These are phyloP conservation scores for Cytospora paraplurivora DNA, from an alignment of 2,329 filamentous ascomycete species.

Conservation along the genomic window DNA sequence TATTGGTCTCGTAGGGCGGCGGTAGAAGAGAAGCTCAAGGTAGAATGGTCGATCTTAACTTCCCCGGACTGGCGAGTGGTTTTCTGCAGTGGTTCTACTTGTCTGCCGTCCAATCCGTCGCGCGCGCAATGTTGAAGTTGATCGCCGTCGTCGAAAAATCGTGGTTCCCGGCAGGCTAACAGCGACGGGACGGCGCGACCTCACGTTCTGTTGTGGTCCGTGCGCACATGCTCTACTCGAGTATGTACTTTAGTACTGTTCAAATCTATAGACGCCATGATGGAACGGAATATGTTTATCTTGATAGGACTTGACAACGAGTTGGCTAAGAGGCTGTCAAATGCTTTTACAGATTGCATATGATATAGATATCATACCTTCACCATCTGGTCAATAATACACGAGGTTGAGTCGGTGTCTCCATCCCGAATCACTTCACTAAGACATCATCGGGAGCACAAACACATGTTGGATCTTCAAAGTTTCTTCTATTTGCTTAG, in stretches of 20 bases:
- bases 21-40: no score
- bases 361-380: background rate
- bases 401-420: background rate
- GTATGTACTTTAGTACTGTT: background rate
- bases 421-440: background rate
- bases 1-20: background rate
- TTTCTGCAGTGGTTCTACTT: background rate
- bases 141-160: constrained; percentile 21
- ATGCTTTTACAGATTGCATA: no score
- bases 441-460: background rate
- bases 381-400: background rate
- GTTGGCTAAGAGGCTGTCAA: no score
- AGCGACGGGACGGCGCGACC: background rate
- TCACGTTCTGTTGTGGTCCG: constrained; percentile 10
- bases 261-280: background rate
- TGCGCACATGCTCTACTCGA: background rate
- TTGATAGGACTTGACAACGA: background rate
- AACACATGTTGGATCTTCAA: constrained; percentile 3
- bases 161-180: constrained; percentile 21
- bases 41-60: no score
- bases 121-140: background rate
- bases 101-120: background rate
- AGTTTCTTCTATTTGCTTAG: constrained; percentile 26
- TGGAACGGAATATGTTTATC: background rate
- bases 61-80: no score